Base-by-base conservation (phyloP, 1,284 basidiomycete species). In the Meira miltonrushii region DNA sequence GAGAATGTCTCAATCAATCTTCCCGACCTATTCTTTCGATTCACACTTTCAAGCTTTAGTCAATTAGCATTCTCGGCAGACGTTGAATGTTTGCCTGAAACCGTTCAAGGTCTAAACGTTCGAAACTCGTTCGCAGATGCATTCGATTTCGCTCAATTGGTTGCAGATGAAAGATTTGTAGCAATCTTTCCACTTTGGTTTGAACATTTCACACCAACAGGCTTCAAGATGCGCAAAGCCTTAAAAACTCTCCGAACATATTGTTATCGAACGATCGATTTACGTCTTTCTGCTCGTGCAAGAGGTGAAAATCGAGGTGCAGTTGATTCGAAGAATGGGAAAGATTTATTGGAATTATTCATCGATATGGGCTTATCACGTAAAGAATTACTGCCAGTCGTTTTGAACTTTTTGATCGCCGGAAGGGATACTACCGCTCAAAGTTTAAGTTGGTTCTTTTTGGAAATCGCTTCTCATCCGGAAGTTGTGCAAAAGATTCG, bases 331-430 rank as follows among this genome's bases (percentile, higher is more conserved):
- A 66, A 68, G 50, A 66, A 68, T 21, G 65, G 62, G 56, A 71
- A 71, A 61, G 71, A 73, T 25, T 60, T 73, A 39, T 76, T 79
- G 15, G 81, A 81, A 19, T 78, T 80, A 52, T 83, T 83, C 70
- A 72, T 79, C 57, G 75, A 80, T 19, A 79, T 82, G 56, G 64
- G 61, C 9, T 38, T 59, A 19, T 54, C 60, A 28, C 75, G 76
- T 40, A 61, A 72, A 49, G 69, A 78, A 59, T 60, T 80, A 38
- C 69, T 76, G 1, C 60, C 62, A 6, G 73, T 77, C 0, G 67
- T 74, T 21, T 64, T 69, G 53, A 68, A 69, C 65, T 68, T 71
- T 54, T 39, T 70, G 47, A 63, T 70, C 28, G 63, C 65, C 13
- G 68, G 68, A 72, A 54, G 71, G 2, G 69, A 71, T 58, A 73